These are phyloP conservation scores for Claviceps maximensis DNA, from an alignment of 2,329 filamentous ascomycete species.

Conservation along the genomic window DNA sequence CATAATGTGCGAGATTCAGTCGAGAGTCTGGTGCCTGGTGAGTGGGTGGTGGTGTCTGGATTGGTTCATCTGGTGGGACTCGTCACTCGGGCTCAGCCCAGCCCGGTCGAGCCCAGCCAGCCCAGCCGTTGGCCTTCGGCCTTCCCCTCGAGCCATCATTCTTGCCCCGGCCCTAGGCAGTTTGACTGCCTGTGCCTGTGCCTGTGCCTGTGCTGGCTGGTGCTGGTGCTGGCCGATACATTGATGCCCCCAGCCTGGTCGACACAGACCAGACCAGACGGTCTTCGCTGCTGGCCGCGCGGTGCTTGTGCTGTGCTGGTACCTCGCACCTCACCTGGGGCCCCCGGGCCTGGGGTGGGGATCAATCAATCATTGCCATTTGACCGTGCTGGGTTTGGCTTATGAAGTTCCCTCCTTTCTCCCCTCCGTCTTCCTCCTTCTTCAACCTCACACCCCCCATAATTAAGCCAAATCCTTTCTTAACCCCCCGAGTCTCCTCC, in stretches of 20 bases:
- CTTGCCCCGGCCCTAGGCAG: too few species aligned
- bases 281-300: not conserved
- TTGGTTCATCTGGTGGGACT: not conserved
- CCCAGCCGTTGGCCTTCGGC: not conserved
- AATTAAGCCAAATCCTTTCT: constrained; percentile 8
- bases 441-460: constrained; percentile 15
- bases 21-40: too few species aligned
- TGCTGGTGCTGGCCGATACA: too few species aligned
- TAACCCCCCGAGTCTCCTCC: constrained; percentile 8
- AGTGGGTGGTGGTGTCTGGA: too few species aligned
- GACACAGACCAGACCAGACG: too few species aligned
- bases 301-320: not conserved
- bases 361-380: not conserved
- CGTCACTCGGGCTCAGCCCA: not conserved
- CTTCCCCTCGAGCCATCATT: not conserved
- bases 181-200: too few species aligned
- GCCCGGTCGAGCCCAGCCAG: too few species aligned
- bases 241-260: not conserved
- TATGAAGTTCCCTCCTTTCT: constrained; percentile 16
- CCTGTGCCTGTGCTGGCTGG: too few species aligned
- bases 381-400: not conserved
- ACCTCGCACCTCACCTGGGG: not conserved
- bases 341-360: not conserved
- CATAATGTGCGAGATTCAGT: not conserved
- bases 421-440: constrained; percentile 21